Conservation (phyloP, 2,329 filamentous ascomycete species). For the Sclerotinia sclerotiorum region DNA sequence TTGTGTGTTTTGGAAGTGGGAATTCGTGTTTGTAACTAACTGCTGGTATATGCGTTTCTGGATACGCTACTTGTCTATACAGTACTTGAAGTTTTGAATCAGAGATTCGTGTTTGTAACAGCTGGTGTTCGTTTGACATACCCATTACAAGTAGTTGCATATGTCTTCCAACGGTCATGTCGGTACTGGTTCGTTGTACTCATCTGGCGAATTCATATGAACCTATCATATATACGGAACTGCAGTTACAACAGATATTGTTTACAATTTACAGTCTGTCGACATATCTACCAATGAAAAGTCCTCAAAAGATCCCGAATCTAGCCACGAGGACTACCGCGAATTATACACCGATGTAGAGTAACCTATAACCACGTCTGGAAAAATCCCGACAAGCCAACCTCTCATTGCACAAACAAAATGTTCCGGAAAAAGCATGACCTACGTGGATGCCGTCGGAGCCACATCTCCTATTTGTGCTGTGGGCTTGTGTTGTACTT, state of each 20-base stretch:
- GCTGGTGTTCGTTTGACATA: background rate
- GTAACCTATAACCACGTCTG: conserved; percentile 11
- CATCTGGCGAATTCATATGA: background rate
- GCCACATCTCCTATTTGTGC: conserved; percentile 3
- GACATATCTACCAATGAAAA: background rate
- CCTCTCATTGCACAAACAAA: conserved; percentile 8
- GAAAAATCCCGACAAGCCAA: background rate
- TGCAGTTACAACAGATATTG: background rate
- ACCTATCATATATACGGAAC: background rate
- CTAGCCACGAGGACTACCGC: background rate
- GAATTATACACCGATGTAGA: conserved; percentile 11
- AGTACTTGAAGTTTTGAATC: background rate
- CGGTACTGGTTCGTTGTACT: background rate
- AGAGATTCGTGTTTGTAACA: background rate
- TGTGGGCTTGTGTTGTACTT: background rate
- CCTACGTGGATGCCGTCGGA: conserved; percentile 11
- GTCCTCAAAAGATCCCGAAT: background rate
- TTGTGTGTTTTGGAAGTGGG: too few relatives aligned
- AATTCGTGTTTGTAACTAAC: too few relatives aligned
- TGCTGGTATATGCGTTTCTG: too few relatives aligned
- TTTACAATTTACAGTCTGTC: background rate
- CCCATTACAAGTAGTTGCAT: background rate
- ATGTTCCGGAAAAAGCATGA: background rate
- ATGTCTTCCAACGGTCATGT: background rate
- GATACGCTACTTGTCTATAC: too few relatives aligned